Evolutionary conservation across 2,329 filamentous ascomycete species (phyloP), one percentile per base, ranked within the genome.

Genomic region (Paraconiothyrium brasiliense): DNA sequence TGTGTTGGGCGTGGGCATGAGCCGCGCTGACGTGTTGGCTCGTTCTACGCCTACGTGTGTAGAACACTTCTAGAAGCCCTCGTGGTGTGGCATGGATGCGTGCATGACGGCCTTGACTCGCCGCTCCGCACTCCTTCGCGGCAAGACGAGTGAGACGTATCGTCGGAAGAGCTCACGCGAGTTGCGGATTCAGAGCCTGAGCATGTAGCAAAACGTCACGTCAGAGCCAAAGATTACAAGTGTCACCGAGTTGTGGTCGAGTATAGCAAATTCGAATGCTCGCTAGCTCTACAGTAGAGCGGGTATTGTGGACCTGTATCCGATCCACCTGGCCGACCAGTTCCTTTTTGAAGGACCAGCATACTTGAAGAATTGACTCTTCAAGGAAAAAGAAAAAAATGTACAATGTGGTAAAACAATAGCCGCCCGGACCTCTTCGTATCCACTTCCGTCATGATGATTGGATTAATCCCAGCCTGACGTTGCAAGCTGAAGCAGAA

Each of bases 401-500:
- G 39, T 58, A 58, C 57, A 58, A 27, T 41, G 27, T 58, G 39
- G 24, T 58, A 58, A 46, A 46, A 52, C 39, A 51, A 58, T 51
- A 46, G 27, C 47, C 48, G 16, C 57, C 47, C 43, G 48, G 35
- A 16, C 32, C 57, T 16, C 9, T 41, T 35, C 37, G 14, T 58
- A 52, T 46, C 47, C 55, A 41, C 46, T 11, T 46, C 27, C 37
- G 48, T 58, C 47, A 60, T 65, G 49, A 59, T 60, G 57, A 61
- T 58, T 58, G 41, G 41, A 49, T 60, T 59, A 48, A 50, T 59
- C 47, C 51, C 51, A 35, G 32, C 56, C 48, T 10, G 30, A 43
- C 30, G 20, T 10, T 11, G 37, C 51, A 39, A 22, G 35, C 41
- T 24, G 48, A 14, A 35, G 30, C 13, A 57, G 49, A 57, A 65